Conservation (phyloP, 805 yeast genomes). For the Starmerella apicola region DNA sequence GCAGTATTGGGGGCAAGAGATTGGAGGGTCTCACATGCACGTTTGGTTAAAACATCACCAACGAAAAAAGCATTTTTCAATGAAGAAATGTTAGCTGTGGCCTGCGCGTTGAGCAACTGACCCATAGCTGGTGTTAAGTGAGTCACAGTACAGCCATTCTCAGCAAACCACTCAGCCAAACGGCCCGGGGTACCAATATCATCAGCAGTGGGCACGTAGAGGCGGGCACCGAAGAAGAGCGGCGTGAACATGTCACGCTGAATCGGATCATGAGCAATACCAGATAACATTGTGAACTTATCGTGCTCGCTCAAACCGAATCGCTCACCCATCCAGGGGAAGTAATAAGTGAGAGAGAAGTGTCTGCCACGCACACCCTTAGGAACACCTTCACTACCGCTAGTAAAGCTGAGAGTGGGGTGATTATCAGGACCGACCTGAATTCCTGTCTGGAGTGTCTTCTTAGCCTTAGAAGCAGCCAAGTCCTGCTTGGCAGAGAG, state of each 20-base stretch:
- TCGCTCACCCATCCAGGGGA: constrained; percentile 94
- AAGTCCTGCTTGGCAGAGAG: constrained; percentile 29
- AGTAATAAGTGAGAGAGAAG: constrained; percentile 89
- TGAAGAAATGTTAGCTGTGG: constrained; percentile 68
- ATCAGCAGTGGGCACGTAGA: constrained; percentile 88
- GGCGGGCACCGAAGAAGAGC: constrained; percentile 83
- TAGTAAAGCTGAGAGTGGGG: constrained; percentile 91
- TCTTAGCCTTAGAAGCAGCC: constrained; percentile 38
- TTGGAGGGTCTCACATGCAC: constrained; percentile 90
- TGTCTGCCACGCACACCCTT: constrained; percentile 98
- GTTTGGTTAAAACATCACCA: constrained; percentile 92
- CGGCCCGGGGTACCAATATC: constrained; percentile 98
- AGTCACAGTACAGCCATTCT: constrained; percentile 83
- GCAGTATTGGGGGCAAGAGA: constrained; percentile 77
- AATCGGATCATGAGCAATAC: constrained; percentile 98
- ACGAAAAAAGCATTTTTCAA: constrained; percentile 96
- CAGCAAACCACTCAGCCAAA: constrained; percentile 94
- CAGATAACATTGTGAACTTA: constrained; percentile 92
- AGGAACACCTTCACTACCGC: constrained; percentile 97
- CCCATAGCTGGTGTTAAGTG: constrained; percentile 99
- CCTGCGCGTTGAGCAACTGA: constrained; percentile 90
- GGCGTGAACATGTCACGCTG: constrained; percentile 99
- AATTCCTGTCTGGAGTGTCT: constrained; percentile 57
- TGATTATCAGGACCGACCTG: constrained; percentile 94
- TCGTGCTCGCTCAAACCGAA: constrained; percentile 70